Evolutionary conservation across 2,329 filamentous ascomycete genomes (phyloP), one percentile per base, ranked within the genome.

Genomic region (Colletotrichum higginsianum): DNA sequence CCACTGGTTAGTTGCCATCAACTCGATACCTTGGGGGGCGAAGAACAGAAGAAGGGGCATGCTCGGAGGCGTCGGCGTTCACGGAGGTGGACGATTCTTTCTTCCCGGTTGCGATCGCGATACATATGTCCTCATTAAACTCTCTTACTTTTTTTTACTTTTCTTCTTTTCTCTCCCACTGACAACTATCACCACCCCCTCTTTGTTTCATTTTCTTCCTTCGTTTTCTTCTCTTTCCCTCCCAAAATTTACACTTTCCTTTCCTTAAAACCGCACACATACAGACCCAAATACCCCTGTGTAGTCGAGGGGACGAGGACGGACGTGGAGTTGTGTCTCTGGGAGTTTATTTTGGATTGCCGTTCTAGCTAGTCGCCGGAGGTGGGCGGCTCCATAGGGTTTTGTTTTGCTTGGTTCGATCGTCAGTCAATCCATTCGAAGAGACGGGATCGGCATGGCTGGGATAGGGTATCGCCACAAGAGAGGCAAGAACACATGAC

Each of bases 1-100:
- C 50, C 18, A 57, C 50, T 16, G 44, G 21, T 21, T 38, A 35
- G 21, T 55, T 46, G 9, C 18, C 8, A n/a, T 23, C n/a, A 42
- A 60, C 38, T 42, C 53, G 66, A 69, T 69, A 66, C 61, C 46
- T 65, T 30, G 40, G 65, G 65, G 60, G 53, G 52, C 44, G 21
- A 40, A 16, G 42, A 47, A 38, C n/a, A 46, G 44, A 56, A n/a
- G 30, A 11, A 42, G 18, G 66, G 23, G n/a, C 26, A 68, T 64
- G 23, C 26, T 60, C 49, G 57, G n/a, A 57, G 66, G 66, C 66
- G 66, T 60, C 8, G 30, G 30, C 30, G 30, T 60, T 52, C 40
- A 55, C 9, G 66, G 46, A 61, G 66, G 30, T 2, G 30, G 11
- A 15, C 13, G 53, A 13, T 21, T 4, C 56, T 52, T 38, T 40